Base-by-base conservation (phyloP, 495 filamentous ascomycete genomes). In the Durotheca rogersii region DNA sequence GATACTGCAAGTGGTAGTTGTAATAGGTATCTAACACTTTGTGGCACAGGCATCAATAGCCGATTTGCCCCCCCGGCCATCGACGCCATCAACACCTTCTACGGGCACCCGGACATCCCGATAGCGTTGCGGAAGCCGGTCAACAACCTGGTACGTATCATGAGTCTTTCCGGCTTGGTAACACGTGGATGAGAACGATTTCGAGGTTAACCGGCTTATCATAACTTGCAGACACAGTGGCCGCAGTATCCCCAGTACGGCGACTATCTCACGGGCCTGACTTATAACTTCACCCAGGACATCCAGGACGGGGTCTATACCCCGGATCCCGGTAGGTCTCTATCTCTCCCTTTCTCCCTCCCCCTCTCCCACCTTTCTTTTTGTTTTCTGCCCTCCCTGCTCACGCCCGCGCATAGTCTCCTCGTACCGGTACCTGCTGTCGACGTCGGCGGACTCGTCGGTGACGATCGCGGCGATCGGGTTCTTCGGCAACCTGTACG, bases 281-380 rank as follows among this genome's bases (percentile, higher is more conserved):
- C 72, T 2, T 66, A 76, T 32, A 67, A 66, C 12, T 72, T 77
- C 14, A 60, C 64, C 0, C 67, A 78, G 41, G 67, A 78, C 27
- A 67, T 72, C 23, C 67, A 34, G n/a, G 64, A 67, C 21, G 64
- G 64, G 0, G 36, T 25, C 7, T 43, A 61, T 14, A 66, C 64
- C n/a, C 63, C 62, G 0, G 62, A 67, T 31, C 64, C 64, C 19
- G 55, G 55, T 58, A 15, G 27, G 49, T 4, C 27, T 20, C 4
- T 4, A 11, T 38, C 25, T 7, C 18, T 10, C 33, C 9, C 3
- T 20, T 20, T 30, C 2, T 21, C 14, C 20, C 21, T 17, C 3
- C 12, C 1, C 25, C 23, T 27, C 23, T 27, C 6, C 27, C 20
- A 27, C 4, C n/a, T 38, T 32, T 7, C 18, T 10, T 38, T 12